A percentile compares a stretch with the other conserved stretches of the same genome.
These are phyloP conservation scores for Fusarium sp. DNA, from an alignment of 2,329 filamentous ascomycete genomes.

Conservation along the genomic window DNA sequence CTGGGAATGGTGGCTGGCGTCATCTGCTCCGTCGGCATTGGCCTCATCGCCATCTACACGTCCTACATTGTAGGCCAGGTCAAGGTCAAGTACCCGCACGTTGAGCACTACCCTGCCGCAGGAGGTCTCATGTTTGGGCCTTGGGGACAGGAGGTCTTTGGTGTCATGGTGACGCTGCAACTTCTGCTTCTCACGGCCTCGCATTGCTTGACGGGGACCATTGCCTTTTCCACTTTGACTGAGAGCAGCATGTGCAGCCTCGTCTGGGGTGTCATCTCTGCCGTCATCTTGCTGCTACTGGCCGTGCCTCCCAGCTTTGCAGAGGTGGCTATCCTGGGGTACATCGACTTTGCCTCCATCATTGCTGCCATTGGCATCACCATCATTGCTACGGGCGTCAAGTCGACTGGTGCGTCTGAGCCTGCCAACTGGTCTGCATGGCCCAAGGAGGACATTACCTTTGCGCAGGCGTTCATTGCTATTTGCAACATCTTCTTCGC, in stretches of 20 bases:
- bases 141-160: slow-evolving; percentile 68
- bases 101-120: slow-evolving; percentile 73
- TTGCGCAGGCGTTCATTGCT: slow-evolving; percentile 66
- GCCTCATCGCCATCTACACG: slow-evolving; percentile 55
- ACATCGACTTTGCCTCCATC: slow-evolving; percentile 41
- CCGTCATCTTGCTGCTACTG: slow-evolving; percentile 53
- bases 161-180: slow-evolving; percentile 67
- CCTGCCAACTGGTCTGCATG: slow-evolving; percentile 51
- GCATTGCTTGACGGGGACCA: slow-evolving; percentile 74
- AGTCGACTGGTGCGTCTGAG: slow-evolving; percentile 14
- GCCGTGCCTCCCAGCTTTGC: slow-evolving; percentile 57
- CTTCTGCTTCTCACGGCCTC: slow-evolving; percentile 74
- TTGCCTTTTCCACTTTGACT: slow-evolving; percentile 73
- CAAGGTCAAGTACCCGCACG: slow-evolving; percentile 60
- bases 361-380: slow-evolving; percentile 69
- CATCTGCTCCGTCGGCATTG: slow-evolving; percentile 50
- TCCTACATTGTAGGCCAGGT: slow-evolving; percentile 55
- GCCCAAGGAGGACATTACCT: slow-evolving; percentile 53
- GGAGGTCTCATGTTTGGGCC: slow-evolving; percentile 69
- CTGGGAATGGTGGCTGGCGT: slow-evolving; percentile 50
- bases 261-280: slow-evolving; percentile 53
- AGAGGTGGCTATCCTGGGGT: slow-evolving; percentile 40
- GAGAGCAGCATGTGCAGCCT: slow-evolving; percentile 58
- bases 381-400: slow-evolving; percentile 70
- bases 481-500: slow-evolving; percentile 77